Evolutionary conservation across 2,329 filamentous ascomycete genomes (phyloP).

Genomic region (Microdochium bolleyi): DNA sequence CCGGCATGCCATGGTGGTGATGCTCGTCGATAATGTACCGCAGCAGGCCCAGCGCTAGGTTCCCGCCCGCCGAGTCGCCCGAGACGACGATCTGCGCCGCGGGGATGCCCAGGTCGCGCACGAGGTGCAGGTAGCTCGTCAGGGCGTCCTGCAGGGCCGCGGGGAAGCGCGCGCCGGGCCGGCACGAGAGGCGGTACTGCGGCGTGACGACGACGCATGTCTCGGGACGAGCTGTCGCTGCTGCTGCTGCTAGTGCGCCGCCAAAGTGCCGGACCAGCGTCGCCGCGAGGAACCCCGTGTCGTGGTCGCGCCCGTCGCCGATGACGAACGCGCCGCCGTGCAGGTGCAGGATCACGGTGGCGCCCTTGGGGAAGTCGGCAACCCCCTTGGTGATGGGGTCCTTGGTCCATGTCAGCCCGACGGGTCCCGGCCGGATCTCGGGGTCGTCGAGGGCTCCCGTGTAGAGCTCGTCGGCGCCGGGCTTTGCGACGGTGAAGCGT

Average conservation of each 20-base stretch:
- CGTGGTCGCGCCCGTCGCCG: conserved; percentile 10
- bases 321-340: conserved; percentile 17
- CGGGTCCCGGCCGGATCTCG: background rate
- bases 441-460: background rate
- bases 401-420: background rate
- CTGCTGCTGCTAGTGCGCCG: conserved; percentile 5
- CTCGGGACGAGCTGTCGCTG: conserved; percentile 13
- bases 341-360: conserved; percentile 14
- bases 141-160: conserved; percentile 36
- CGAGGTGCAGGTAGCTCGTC: conserved; percentile 30
- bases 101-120: conserved; percentile 26
- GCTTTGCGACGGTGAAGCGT: background rate
- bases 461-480: background rate
- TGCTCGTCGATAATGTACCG: conserved; percentile 26
- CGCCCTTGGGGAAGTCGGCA: background rate
- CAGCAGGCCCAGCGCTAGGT: conserved; percentile 30
- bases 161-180: conserved; percentile 28
- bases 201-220: conserved; percentile 27
- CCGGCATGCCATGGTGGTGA: conserved; percentile 11
- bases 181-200: conserved; percentile 35
- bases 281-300: conserved; percentile 4
- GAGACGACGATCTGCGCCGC: conserved; percentile 28
- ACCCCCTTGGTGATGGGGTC: background rate
- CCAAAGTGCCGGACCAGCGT: conserved; percentile 10
- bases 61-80: conserved; percentile 38